Base-by-base conservation (phyloP, 2,329 filamentous ascomycete genomes). In the Aciculosporium take region DNA sequence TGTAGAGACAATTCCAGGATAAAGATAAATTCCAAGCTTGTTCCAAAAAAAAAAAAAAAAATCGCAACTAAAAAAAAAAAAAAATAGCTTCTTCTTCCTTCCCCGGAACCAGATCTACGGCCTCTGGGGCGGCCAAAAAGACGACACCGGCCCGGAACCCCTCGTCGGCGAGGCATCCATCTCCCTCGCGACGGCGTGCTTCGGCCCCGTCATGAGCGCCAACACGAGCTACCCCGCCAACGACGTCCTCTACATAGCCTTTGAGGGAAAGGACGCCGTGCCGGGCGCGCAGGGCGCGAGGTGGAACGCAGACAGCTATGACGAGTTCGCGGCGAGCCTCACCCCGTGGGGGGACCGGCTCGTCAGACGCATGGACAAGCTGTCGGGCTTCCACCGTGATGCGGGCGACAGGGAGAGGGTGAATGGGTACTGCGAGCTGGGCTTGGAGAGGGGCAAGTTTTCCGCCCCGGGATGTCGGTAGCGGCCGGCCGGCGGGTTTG, bases 181-280 rank as follows among this genome's bases (percentile, higher is more conserved):
- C 47, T 68, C 72, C 1, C 61, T 79, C 7, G 75, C 71, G 2
- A 70, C 71, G 25, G 60, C 68, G 17, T 79, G 75, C 53, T 79
- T 67, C 51, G 72, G 72, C 3, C 57, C 61, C 5, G 52, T 53
- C 1, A 59, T 81, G 25, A 72, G 59, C 29, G 77, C 76, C 3
- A 59, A 77, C 52, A 62, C 56, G 41, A 76, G 77, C 1, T 68
- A 80, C 53, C 64, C 65, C 31, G 56, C 61, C 13, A 65, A 73
- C 27, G 74, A 81, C 53, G 72, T 81, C 0, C 56, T 81, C 28
- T 81, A 72, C 54, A 63, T 81, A 37, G 77, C 72, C 0, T 81
- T 81, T 51, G 62, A 62, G 0, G 75, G 75, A 2, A 42, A 55
- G 0, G 66, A 71, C 5, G 74, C 77, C 1, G 71, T 78, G 1